Base-by-base conservation (phyloP, 306 rosid genomes). In the Corylus heterophylla region DNA sequence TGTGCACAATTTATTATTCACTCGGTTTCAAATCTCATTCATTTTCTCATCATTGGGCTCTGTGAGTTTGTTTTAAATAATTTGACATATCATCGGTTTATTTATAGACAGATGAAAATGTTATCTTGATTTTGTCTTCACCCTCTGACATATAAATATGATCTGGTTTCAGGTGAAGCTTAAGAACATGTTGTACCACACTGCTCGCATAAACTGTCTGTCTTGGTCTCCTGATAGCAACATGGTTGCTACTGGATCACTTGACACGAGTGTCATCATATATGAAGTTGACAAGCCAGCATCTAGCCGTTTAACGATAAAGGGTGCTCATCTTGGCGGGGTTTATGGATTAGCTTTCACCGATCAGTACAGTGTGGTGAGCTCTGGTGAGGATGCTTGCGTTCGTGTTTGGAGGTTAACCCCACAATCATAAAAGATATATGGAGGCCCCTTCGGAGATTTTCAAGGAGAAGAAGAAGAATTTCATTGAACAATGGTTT, bases 351-450 rank as follows among this genome's bases (percentile, higher is more conserved):
- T 95, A 83, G 93, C 84, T 76, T 95, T 95, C 91, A 90, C 92
- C 10, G 97, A 95, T 74, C 93, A 91, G 42, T 80, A 82, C 76
- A 88, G 81, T 74, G 85, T 95, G 84, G 91, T 85, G 67, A 95
- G 98, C 92, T 95, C 99, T 17, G 99, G 99, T 0, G 99, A 95
- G 90, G 99, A 95, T 86, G 99, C 98, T 25, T 95, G 92, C 84
- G 92, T 95, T 68, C 99, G 98, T 71, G 92, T 91, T 76, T 95
- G 99, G 99, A 91, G 48, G 83, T 77, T 91, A 77, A 84, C 87
- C 74, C 88, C 94, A 16, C 90, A 87, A 64, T 95, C 87, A 90
- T 51, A 77, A 61, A 42, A 27, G 49, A 18, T 10, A 42, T 61
- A 78, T 68, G 76, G 69, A 55, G 72, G 80, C 74, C 44, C 55